A percentile compares a stretch with the other conserved stretches of the same genome.
Conservation (phyloP, 2,329 filamentous ascomycete species). For the Triangularia verruculosa region DNA sequence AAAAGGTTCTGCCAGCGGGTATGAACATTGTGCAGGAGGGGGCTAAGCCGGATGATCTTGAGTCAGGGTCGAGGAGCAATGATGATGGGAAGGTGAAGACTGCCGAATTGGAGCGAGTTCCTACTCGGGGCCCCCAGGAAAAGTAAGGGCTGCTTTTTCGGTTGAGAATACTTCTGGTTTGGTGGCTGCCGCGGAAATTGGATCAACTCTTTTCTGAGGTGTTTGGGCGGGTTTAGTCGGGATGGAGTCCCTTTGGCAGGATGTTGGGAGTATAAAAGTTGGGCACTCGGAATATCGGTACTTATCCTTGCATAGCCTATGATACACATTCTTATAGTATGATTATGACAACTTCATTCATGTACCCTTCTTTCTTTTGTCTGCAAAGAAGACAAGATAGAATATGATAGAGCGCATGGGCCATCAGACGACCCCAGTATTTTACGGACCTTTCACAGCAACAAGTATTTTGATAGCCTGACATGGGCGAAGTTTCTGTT, state of each 20-base stretch:
- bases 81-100: conserved; percentile 10
- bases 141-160: background rate
- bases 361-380: too few species aligned
- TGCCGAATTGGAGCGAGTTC: background rate
- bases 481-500: too few species aligned
- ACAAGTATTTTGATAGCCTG: too few species aligned
- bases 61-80: conserved; percentile 7
- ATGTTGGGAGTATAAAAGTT: background rate
- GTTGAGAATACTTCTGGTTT: background rate
- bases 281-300: too few species aligned
- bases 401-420: too few species aligned
- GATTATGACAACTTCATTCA: too few species aligned
- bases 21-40: conserved; percentile 30
- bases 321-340: too few species aligned
- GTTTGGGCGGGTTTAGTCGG: background rate
- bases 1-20: conserved; percentile 54
- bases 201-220: background rate
- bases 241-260: background rate
- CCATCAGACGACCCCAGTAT: too few species aligned
- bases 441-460: too few species aligned
- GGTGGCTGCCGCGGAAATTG: background rate
- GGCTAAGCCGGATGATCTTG: conserved; percentile 16
- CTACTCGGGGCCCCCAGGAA: background rate
- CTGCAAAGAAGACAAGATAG: too few species aligned
- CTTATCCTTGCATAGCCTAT: too few species aligned